phyloP scores from a whole-genome alignment of 179 eudicot species.

The Gypsophila paniculata region DNA sequence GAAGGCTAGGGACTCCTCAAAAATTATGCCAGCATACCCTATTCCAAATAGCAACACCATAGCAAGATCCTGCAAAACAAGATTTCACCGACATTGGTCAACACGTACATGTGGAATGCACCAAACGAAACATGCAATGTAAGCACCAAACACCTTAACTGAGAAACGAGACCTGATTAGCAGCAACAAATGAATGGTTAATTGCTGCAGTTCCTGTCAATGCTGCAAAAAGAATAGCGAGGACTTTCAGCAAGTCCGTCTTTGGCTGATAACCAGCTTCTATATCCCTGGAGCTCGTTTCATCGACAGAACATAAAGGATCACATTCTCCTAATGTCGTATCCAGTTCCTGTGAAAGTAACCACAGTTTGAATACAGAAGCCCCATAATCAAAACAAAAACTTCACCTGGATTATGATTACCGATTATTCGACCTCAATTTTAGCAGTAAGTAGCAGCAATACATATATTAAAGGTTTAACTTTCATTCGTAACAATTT shows the following conservation, averaged over 20 bases:
- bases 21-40: conserved; percentile 87
- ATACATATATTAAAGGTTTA: background rate
- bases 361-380: conserved; percentile 18
- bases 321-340: conserved; percentile 67
- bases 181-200: conserved; percentile 93
- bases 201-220: conserved; percentile 73
- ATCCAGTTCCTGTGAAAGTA: conserved; percentile 44
- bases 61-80: conserved; percentile 68
- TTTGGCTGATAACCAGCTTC: conserved; percentile 67
- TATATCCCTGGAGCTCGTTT: conserved; percentile 56
- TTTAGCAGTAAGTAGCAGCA: background rate
- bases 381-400: conserved; percentile 1
- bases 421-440: background rate
- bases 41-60: conserved; percentile 85
- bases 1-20: conserved; percentile 94
- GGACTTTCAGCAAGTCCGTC: conserved; percentile 77
- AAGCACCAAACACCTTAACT: conserved; percentile 17
- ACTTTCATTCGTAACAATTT: background rate
- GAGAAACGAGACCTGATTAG: conserved; percentile 61
- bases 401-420: background rate
- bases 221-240: conserved; percentile 74
- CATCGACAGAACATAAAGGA: conserved; percentile 85
- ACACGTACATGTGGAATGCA: background rate
- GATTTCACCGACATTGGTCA: conserved; percentile 14
- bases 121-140: conserved; percentile 21